Percentiles rank a stretch among this genome's conserved stretches.
Conservation (phyloP, 2,329 filamentous ascomycete genomes). For the Aspergillus sp. region DNA sequence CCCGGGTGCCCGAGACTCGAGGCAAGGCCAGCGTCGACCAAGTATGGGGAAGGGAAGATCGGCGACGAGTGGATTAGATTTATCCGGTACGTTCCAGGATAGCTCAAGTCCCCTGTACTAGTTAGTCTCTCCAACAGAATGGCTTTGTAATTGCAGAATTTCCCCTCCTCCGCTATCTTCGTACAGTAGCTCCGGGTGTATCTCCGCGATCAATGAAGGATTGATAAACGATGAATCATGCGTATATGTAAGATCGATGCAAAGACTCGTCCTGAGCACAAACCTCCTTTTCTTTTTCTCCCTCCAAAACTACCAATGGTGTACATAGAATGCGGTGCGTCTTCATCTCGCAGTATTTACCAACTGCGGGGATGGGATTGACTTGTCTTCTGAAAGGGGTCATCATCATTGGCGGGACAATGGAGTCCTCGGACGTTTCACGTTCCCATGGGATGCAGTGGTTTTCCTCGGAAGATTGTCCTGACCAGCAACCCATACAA, state of each 20-base stretch:
- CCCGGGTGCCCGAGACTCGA: slow-evolving; percentile 80
- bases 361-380: not conserved
- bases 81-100: not conserved
- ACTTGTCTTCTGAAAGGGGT: not conserved
- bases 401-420: not conserved
- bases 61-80: slow-evolving; percentile 32
- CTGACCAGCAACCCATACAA: not conserved
- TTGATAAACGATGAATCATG: not conserved
- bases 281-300: no score
- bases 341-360: not conserved
- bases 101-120: not conserved
- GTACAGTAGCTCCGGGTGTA: no score
- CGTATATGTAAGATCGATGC: not conserved
- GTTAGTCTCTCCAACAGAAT: not conserved
- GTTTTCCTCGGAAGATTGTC: not conserved
- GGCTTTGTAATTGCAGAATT: not conserved
- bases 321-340: no score
- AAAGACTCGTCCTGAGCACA: not conserved
- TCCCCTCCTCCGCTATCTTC: not conserved
- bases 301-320: no score
- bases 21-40: slow-evolving; percentile 81
- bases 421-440: not conserved
- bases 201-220: no score
- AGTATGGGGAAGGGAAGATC: slow-evolving; percentile 70
- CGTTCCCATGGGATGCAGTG: not conserved